Evolutionary conservation across 2,329 filamentous ascomycete species (phyloP), one percentile per base, ranked within the genome.

Genomic region (Stemphylium beticola): DNA sequence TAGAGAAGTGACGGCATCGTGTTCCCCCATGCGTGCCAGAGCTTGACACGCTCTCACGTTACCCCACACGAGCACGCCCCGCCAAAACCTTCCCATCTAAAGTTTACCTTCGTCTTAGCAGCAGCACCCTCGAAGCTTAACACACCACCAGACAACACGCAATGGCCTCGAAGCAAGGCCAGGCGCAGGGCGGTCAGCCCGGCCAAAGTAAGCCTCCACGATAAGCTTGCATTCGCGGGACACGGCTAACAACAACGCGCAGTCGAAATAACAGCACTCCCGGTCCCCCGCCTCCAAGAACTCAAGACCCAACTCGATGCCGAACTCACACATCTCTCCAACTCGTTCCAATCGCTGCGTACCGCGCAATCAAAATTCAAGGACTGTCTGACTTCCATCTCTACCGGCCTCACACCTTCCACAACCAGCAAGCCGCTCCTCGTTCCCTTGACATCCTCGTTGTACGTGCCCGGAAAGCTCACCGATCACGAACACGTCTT

Each of bases 261-360:
- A 76, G 74, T 91, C 65, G 87, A 90, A 72, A 82, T 99, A 68
- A 86, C 88, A 67, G 87, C 85, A 57, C 88, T 99, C 69, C 90
- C 89, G 67, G 83, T 88, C 22, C 90, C 91, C 64, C 93, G 97
- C 78, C 89, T 99, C 64, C 88, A 87, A 65, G 87, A 92, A 67
- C 88, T 99, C 65, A 97, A 99, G 82, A 92, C 95, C 76, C 93
- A 97, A 76, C 88, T 99, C 64, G 93, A 96, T 76, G 89, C 95
- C 70, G 95, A 99, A 78, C 88, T 99, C 62, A 92, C 96, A 74
- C 93, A 98, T 80, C 86, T 99, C 64, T 96, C 92, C 2, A 85
- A 82, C 53, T 98, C 95, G 9, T 96, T 96, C 79, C 84, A 89
- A 45, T 95, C 96, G 74, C 86, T 99, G 1, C 91, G 93, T 61